Conservation (phyloP, 371 early-diverging fungal species). For the Apophysomyces sp. region DNA sequence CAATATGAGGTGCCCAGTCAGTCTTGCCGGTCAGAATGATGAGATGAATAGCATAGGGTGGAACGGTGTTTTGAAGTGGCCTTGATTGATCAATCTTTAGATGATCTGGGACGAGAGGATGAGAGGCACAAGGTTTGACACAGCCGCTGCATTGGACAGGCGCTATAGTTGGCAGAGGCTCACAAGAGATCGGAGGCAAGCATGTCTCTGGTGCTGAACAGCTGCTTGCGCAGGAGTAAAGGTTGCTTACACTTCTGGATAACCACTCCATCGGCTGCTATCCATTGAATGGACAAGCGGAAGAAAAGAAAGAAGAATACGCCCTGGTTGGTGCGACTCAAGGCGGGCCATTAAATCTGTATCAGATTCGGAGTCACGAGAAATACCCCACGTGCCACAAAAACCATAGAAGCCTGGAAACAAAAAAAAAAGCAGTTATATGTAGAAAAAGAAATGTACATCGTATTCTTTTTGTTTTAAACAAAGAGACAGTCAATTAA, state of each 20-base stretch:
- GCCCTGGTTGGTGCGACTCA: neutral
- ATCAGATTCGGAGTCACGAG: neutral
- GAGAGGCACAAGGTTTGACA: conserved; percentile 27
- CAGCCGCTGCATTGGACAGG: conserved; percentile 28
- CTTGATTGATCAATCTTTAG: conserved; percentile 36
- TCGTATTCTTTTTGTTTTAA: conserved; percentile 1
- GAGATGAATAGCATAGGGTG: conserved; percentile 35
- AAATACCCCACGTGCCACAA: neutral
- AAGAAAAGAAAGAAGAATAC: neutral
- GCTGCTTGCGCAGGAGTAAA: conserved; percentile 24
- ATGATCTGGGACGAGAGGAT: conserved; percentile 23
- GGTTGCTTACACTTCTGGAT: conserved; percentile 21
- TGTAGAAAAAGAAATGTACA: neutral
- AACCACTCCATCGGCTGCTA: conserved; percentile 34
- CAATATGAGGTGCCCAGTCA: conserved; percentile 39
- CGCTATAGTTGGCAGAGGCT: conserved; percentile 22
- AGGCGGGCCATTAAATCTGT: neutral
- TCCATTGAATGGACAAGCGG: neutral
- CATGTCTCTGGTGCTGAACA: conserved; percentile 9
- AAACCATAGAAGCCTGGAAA: neutral
- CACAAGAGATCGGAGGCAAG: conserved; percentile 23
- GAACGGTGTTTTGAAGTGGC: conserved; percentile 34
- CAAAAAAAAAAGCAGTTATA: neutral
- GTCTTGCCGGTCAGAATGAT: conserved; percentile 34
- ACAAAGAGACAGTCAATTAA: neutral